Conservation (phyloP, 164 flowering plant genomes). For the Litsea cubeba region DNA sequence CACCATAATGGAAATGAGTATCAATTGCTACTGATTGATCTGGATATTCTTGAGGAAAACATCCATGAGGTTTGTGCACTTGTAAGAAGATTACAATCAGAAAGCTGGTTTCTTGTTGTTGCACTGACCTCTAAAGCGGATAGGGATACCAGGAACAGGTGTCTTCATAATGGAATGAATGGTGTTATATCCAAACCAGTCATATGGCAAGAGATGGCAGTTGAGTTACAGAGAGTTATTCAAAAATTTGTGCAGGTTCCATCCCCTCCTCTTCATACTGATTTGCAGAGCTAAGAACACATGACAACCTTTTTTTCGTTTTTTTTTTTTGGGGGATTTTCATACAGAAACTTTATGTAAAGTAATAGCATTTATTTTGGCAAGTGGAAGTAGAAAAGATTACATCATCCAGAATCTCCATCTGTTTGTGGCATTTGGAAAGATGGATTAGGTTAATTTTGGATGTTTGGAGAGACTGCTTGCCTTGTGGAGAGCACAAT, state of each 20-base stretch:
- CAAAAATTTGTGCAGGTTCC: constrained; percentile 8
- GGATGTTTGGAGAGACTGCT: no score
- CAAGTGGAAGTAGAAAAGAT: no score
- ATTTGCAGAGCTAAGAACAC: no score
- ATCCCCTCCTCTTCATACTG: constrained; percentile 8
- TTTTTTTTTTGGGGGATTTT: no score
- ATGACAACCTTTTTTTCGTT: no score
- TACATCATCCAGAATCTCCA: no score
- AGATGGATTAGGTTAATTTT: no score
- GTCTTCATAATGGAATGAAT: constrained; percentile 42
- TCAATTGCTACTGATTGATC: constrained; percentile 36
- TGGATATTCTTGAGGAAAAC: constrained; percentile 47
- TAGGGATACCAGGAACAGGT: constrained; percentile 28
- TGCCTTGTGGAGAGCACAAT: no score
- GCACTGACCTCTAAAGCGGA: constrained; percentile 43
- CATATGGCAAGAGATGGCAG: constrained; percentile 40
- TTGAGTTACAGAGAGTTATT: constrained; percentile 37
- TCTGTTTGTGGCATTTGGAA: no score
- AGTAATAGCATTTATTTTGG: no score
- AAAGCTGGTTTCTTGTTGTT: constrained; percentile 32
- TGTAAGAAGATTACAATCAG: constrained; percentile 35
- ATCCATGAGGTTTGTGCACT: constrained; percentile 38
- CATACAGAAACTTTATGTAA: no score
- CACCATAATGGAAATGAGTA: constrained; percentile 8
- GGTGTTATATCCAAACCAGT: constrained; percentile 46